These are phyloP conservation scores for Trametes cinnabarina DNA, from an alignment of 768 basidiomycete species.

Conservation along the genomic window DNA sequence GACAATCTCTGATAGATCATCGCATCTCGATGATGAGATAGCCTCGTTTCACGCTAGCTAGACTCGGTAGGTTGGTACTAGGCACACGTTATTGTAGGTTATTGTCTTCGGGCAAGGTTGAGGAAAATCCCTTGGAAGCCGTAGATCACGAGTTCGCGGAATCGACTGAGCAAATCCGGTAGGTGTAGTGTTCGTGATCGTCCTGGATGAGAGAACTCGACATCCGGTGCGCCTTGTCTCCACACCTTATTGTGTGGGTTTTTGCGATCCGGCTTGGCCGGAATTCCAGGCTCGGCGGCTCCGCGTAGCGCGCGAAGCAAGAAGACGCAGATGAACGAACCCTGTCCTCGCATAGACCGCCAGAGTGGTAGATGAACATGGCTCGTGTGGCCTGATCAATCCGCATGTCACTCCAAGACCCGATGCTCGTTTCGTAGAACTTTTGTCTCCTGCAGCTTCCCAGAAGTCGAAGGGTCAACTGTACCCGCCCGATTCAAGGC, in stretches of 20 bases:
- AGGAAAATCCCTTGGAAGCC: not conserved
- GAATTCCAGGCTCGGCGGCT: not conserved
- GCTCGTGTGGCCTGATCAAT: constrained; percentile 9
- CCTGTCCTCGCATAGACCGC: constrained; percentile 7
- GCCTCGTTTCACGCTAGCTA: constrained; percentile 10
- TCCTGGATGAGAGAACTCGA: not conserved
- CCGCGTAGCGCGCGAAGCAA: constrained; percentile 5
- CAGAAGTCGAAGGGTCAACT: not conserved
- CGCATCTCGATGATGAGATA: constrained; percentile 1
- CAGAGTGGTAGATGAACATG: constrained; percentile 12
- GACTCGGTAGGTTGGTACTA: constrained; percentile 5
- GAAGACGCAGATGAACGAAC: not conserved
- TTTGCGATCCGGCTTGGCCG: not conserved
- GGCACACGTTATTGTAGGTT: constrained; percentile 12
- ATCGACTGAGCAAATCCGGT: constrained; percentile 8
- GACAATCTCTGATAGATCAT: constrained; percentile 2
- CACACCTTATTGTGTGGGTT: constrained; percentile 5
- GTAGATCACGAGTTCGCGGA: constrained; percentile 6
- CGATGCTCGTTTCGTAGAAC: constrained; percentile 9
- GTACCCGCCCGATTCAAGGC: not conserved
- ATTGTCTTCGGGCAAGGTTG: not conserved
- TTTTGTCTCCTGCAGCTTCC: constrained; percentile 3
- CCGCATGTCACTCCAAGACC: constrained; percentile 9
- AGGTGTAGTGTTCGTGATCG: constrained; percentile 4
- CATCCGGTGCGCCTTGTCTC: constrained; percentile 1